Conservation (phyloP, 1,139 yeast genomes). For the Sugiyamaella sp. region DNA sequence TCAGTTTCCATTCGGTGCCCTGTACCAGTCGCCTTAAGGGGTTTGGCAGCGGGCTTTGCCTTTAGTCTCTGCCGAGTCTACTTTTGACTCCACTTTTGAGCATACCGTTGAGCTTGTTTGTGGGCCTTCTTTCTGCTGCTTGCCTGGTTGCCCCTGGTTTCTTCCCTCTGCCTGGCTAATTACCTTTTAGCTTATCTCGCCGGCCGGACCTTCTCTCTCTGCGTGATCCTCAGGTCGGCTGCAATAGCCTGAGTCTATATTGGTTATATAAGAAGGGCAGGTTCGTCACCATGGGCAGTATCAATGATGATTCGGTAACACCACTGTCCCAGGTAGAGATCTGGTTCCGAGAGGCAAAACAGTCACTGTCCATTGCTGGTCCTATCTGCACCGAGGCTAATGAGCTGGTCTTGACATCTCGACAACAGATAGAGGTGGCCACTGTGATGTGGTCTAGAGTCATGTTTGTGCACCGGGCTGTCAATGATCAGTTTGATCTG, state of each 20-base stretch:
- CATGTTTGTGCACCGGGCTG: constrained; percentile 38
- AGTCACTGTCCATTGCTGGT: constrained; percentile 43
- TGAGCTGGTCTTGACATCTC: constrained; percentile 35
- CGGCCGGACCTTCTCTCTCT: too few relatives aligned
- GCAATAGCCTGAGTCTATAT: not conserved
- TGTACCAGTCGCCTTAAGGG: too few relatives aligned
- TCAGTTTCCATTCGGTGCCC: too few relatives aligned
- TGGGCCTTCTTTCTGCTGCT: too few relatives aligned
- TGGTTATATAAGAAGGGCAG: not conserved
- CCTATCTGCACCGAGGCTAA: constrained; percentile 45
- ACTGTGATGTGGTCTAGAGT: constrained; percentile 43
- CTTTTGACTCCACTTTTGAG: too few relatives aligned
- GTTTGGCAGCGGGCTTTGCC: too few relatives aligned
- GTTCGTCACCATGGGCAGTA: constrained; percentile 5
- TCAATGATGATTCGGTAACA: not conserved
- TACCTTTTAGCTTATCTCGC: too few relatives aligned
- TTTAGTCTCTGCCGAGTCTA: too few relatives aligned
- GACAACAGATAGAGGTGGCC: constrained; percentile 39
- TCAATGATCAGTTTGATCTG: constrained; percentile 38
- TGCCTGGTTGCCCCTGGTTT: too few relatives aligned
- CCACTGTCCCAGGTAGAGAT: constrained; percentile 17
- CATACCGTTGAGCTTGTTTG: too few relatives aligned
- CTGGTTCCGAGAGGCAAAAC: constrained; percentile 42
- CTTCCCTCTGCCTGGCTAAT: too few relatives aligned
- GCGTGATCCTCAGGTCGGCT: not conserved